These are phyloP conservation scores for Lotus japonicus DNA, from an alignment of 306 rosid genomes.

Conservation along the genomic window DNA sequence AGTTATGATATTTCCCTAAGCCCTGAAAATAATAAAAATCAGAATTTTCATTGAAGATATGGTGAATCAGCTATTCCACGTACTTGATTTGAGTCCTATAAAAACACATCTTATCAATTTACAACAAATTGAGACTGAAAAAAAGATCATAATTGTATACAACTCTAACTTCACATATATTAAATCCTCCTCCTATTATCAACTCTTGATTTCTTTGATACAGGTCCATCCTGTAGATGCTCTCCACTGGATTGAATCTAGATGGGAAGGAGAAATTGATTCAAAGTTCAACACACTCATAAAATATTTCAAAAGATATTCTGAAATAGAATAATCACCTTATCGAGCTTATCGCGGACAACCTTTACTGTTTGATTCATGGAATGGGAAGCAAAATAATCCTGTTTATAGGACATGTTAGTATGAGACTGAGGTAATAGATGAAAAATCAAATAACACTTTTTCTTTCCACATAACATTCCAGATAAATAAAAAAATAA, in stretches of 20 bases:
- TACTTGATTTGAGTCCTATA: not conserved
- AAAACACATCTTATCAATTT: not conserved
- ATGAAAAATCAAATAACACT: constrained; percentile 3
- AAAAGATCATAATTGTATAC: not conserved
- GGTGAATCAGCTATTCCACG: not conserved
- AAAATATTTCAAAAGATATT: not conserved
- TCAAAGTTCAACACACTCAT: not conserved
- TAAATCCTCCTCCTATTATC: constrained; percentile 87
- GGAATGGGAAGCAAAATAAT: constrained; percentile 71
- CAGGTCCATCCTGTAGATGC: constrained; percentile 43
- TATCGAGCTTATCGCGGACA: constrained; percentile 80
- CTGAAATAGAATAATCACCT: constrained; percentile 43
- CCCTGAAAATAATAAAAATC: not conserved
- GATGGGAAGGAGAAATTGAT: constrained; percentile 12
- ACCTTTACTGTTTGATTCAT: constrained; percentile 73
- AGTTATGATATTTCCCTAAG: too few relatives aligned
- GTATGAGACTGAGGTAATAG: not conserved
- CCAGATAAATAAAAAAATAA: constrained; percentile 2
- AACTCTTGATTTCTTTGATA: constrained; percentile 55
- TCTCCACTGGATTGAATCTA: constrained; percentile 65
- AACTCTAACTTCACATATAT: not conserved
- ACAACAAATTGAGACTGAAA: not conserved
- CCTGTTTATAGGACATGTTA: constrained; percentile 42
- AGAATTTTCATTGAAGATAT: not conserved
- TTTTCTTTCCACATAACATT: not conserved